Conservation (phyloP, 2,329 filamentous ascomycete species). For the Exutisphaerella laricina region DNA sequence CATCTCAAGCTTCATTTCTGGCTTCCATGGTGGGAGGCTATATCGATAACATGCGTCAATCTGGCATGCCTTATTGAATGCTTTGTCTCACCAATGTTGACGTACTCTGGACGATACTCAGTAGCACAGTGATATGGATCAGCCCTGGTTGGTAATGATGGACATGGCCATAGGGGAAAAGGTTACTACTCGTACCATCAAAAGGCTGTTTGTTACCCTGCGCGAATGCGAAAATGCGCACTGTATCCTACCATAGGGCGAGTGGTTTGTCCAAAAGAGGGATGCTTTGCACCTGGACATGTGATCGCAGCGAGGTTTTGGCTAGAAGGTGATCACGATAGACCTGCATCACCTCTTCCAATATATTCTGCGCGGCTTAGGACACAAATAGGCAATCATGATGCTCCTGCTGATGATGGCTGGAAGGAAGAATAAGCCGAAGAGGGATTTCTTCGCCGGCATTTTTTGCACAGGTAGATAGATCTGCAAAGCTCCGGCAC, state of each 20-base stretch:
- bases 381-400: too few relatives aligned
- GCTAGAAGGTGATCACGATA: slow-evolving; percentile 5
- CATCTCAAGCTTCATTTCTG: too few relatives aligned
- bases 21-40: too few relatives aligned
- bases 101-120: neutral
- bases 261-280: slow-evolving; percentile 5
- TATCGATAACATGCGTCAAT: too few relatives aligned
- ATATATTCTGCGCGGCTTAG: too few relatives aligned
- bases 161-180: slow-evolving; percentile 2
- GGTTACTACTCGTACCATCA: too few relatives aligned
- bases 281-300: slow-evolving; percentile 10
- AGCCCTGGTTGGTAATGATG: too few relatives aligned
- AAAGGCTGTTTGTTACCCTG: too few relatives aligned
- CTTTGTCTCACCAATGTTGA: too few relatives aligned
- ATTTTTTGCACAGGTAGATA: slow-evolving; percentile 1
- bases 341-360: neutral
- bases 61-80: too few relatives aligned
- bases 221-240: slow-evolving; percentile 8
- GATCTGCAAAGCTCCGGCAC: too few relatives aligned
- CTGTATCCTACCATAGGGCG: slow-evolving; percentile 6
- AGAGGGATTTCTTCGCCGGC: slow-evolving; percentile 1
- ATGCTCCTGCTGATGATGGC: too few relatives aligned
- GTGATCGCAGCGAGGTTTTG: slow-evolving; percentile 8
- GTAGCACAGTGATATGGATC: neutral
- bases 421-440: neutral